Conservation (phyloP, 371 early-diverging fungal genomes). For the Dinochytrium kinnereticum region DNA sequence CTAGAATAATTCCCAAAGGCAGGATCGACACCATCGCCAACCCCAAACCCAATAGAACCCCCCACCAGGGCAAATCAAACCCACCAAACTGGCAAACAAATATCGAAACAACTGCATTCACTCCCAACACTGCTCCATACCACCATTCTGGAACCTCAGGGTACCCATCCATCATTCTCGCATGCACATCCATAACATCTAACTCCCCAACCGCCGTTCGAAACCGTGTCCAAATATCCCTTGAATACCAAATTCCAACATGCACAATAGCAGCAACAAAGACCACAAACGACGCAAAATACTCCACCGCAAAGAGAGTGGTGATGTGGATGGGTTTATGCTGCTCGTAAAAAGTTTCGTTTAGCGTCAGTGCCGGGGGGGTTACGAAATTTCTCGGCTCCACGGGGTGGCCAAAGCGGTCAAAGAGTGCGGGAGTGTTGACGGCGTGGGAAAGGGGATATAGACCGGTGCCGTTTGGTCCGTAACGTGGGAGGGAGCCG, state of each 20-base stretch:
- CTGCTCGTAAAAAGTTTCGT: conserved; percentile 28
- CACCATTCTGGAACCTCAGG: conserved; percentile 36
- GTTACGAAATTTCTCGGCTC: background rate
- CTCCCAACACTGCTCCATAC: conserved; percentile 27
- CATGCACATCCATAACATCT: conserved; percentile 25
- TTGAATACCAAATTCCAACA: conserved; percentile 19
- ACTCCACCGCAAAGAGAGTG: conserved; percentile 33
- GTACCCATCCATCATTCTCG: conserved; percentile 27
- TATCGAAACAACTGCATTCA: conserved; percentile 33
- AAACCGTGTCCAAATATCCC: conserved; percentile 32
- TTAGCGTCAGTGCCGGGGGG: conserved; percentile 4
- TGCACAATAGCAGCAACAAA: conserved; percentile 12
- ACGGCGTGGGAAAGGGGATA: conserved; percentile 25
- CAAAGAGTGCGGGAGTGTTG: conserved; percentile 27
- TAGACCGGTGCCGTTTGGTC: conserved; percentile 15
- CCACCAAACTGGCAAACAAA: conserved; percentile 47
- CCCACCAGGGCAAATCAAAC: conserved; percentile 52
- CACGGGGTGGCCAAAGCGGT: conserved; percentile 13
- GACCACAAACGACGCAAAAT: conserved; percentile 31
- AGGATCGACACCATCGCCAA: conserved; percentile 71
- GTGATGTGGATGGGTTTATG: conserved; percentile 36
- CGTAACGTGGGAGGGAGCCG: conserved; percentile 13
- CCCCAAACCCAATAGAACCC: conserved; percentile 64
- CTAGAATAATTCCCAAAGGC: conserved; percentile 64
- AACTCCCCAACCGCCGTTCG: conserved; percentile 2